A percentile compares a stretch with the other conserved stretches of the same genome.
Evolutionary conservation across 2,329 filamentous ascomycete genomes (phyloP).

Genomic region (Fusarium lyarnte): DNA sequence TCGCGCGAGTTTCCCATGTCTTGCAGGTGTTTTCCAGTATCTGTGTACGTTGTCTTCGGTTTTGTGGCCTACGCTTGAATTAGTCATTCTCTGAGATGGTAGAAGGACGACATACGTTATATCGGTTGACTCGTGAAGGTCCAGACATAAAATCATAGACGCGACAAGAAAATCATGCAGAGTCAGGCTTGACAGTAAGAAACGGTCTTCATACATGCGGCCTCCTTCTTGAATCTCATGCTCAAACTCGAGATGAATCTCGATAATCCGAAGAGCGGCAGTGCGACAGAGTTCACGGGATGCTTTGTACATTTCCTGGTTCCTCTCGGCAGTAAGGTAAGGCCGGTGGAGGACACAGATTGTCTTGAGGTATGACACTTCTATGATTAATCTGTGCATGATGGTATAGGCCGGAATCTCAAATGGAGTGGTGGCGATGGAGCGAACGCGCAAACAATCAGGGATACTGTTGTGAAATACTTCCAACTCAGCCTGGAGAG

Average conservation of each 20-base stretch:
- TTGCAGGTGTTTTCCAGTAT: slow-evolving; percentile 53
- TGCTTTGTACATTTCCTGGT: slow-evolving; percentile 49
- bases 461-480: slow-evolving; percentile 51
- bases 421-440: slow-evolving; percentile 55
- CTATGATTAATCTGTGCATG: slow-evolving; percentile 59
- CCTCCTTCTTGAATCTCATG: slow-evolving; percentile 59
- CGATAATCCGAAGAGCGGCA: slow-evolving; percentile 56
- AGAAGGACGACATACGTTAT: slow-evolving; percentile 45
- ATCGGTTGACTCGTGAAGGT: slow-evolving; percentile 53
- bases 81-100: not conserved
- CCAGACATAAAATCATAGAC: slow-evolving; percentile 67
- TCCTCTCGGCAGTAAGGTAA: slow-evolving; percentile 54
- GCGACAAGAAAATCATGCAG: slow-evolving; percentile 68
- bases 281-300: slow-evolving; percentile 56
- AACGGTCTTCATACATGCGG: slow-evolving; percentile 60
- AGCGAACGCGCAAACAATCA: slow-evolving; percentile 51
- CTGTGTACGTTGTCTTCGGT: slow-evolving; percentile 49
- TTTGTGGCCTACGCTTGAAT: slow-evolving; percentile 39
- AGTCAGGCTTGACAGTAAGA: slow-evolving; percentile 63
- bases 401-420: slow-evolving; percentile 56
- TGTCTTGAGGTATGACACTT: slow-evolving; percentile 59
- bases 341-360: slow-evolving; percentile 61
- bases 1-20: slow-evolving; percentile 54
- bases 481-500: slow-evolving; percentile 54
- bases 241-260: slow-evolving; percentile 59